A percentile compares a stretch with the other conserved stretches of the same genome.
Conservation (phyloP, 768 basidiomycete species). For the Hemileccinum impolitum region DNA sequence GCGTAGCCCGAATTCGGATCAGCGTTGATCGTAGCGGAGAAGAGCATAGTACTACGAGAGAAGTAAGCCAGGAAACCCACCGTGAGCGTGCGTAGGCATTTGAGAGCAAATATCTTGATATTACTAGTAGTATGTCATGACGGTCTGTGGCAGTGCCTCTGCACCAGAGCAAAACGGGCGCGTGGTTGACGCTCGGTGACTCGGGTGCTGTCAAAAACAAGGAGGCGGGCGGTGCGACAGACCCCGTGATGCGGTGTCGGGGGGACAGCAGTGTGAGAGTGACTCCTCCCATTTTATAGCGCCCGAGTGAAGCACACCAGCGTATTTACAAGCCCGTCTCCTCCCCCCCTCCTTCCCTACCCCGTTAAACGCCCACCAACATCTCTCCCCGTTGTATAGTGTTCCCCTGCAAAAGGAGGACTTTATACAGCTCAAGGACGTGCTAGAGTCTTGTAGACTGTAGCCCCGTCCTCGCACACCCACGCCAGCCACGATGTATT, state of each 20-base stretch:
- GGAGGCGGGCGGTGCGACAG: conserved; percentile 12
- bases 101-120: too few relatives aligned
- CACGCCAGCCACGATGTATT: conserved; percentile 40
- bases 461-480: conserved; percentile 27
- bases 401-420: conserved; percentile 20
- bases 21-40: too few relatives aligned
- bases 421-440: conserved; percentile 32
- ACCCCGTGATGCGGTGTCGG: conserved; percentile 27
- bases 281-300: conserved; percentile 34
- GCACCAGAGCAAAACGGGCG: too few relatives aligned
- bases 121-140: too few relatives aligned
- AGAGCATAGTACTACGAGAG: too few relatives aligned
- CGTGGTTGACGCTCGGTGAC: too few relatives aligned
- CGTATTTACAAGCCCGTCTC: conserved; percentile 21
- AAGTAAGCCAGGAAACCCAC: too few relatives aligned
- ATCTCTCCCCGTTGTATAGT: conserved; percentile 14
- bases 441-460: conserved; percentile 42
- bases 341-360: conserved; percentile 12
- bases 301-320: conserved; percentile 21
- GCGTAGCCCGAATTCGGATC: too few relatives aligned
- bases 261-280: conserved; percentile 23
- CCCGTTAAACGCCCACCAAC: conserved; percentile 1
- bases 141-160: too few relatives aligned
- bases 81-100: too few relatives aligned
- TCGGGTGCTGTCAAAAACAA: too few relatives aligned